Evolutionary conservation across 2,329 filamentous ascomycete species (phyloP).

Genomic region (Trichoderma harzianum): DNA sequence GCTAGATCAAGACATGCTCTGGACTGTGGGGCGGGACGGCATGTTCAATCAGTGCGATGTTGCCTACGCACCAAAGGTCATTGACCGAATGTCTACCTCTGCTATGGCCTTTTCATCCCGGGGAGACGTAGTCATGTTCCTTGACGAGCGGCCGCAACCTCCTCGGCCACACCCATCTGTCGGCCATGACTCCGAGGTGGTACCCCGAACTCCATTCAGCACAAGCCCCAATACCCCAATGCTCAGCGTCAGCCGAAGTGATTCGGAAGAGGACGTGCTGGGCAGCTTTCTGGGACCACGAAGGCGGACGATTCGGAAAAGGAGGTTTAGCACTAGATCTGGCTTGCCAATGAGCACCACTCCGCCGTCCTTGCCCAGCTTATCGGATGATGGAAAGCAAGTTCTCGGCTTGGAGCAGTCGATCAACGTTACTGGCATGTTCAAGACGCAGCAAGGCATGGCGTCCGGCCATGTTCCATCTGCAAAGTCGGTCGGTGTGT

Average conservation of each 20-base stretch:
- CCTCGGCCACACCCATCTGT: conserved; percentile 41
- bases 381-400: conserved; percentile 35
- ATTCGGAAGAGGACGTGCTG: conserved; percentile 63
- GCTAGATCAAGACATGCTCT: conserved; percentile 63
- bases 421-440: conserved; percentile 55
- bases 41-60: conserved; percentile 63
- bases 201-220: conserved; percentile 42
- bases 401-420: conserved; percentile 55
- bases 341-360: conserved; percentile 50
- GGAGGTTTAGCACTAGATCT: conserved; percentile 44
- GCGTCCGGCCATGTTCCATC: conserved; percentile 57
- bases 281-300: conserved; percentile 56
- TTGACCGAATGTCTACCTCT: conserved; percentile 61
- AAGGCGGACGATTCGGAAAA: conserved; percentile 38
- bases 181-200: conserved; percentile 32
- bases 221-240: conserved; percentile 49
- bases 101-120: conserved; percentile 57
- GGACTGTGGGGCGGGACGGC: conserved; percentile 62
- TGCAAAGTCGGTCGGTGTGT: conserved; percentile 47
- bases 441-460: conserved; percentile 60
- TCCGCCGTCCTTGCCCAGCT: conserved; percentile 42
- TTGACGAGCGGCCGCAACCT: conserved; percentile 54
- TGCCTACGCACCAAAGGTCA: conserved; percentile 59
- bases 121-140: conserved; percentile 59
- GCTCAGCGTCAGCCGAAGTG: conserved; percentile 57